A percentile compares a stretch with the other conserved stretches of the same genome.
phyloP scores from a whole-genome alignment of 2,329 filamentous ascomycete genomes.

The Phialemonium atrogriseum region DNA sequence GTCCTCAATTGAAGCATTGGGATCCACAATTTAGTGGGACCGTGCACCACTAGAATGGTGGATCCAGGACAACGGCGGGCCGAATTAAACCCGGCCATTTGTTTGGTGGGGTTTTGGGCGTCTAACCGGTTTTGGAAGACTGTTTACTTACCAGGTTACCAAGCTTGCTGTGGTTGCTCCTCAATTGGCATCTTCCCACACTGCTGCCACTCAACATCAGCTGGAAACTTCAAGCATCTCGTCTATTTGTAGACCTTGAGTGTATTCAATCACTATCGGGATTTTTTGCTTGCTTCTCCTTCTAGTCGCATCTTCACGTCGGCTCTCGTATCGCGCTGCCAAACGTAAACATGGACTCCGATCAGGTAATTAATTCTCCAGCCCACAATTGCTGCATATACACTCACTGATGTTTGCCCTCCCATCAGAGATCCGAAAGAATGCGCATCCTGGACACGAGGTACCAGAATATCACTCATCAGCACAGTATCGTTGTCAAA shows the following conservation, averaged over 20 bases:
- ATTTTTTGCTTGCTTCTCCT: too few relatives aligned
- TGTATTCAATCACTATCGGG: too few relatives aligned
- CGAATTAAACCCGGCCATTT: neutral
- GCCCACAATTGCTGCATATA: neutral
- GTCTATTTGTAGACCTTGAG: too few relatives aligned
- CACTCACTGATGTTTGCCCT: conserved; percentile 3
- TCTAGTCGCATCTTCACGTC: neutral
- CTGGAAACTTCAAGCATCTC: too few relatives aligned
- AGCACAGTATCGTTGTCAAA: conserved; percentile 60
- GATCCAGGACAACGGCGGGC: too few relatives aligned
- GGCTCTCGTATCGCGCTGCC: neutral
- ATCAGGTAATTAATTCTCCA: conserved; percentile 20
- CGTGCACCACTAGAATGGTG: too few relatives aligned
- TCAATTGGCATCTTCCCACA: too few relatives aligned
- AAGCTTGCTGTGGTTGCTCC: too few relatives aligned
- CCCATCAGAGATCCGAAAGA: conserved; percentile 31
- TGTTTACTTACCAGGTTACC: conserved; percentile 5
- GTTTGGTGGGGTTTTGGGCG: neutral
- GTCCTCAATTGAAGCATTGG: conserved; percentile 5
- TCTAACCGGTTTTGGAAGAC: neutral
- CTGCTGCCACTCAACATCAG: too few relatives aligned
- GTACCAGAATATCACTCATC: conserved; percentile 57
- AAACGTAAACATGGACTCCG: conserved; percentile 24
- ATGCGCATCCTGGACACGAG: conserved; percentile 57
- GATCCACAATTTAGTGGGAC: too few relatives aligned